These are phyloP conservation scores for Botrytis aclada DNA, from an alignment of 2,329 filamentous ascomycete genomes.

Conservation along the genomic window DNA sequence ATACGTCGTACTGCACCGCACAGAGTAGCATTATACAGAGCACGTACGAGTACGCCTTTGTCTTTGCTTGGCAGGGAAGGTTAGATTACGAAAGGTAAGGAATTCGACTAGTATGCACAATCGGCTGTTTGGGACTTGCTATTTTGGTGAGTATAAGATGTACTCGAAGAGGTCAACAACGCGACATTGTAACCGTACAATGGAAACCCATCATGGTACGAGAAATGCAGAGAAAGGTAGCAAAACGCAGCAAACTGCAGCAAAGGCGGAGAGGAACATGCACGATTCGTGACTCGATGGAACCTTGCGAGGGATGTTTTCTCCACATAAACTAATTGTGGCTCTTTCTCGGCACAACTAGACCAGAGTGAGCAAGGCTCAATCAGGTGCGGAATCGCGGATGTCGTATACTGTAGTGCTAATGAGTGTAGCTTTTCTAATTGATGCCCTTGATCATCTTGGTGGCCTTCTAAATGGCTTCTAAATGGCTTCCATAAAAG, in stretches of 20 bases:
- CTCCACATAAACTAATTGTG: constrained; percentile 6
- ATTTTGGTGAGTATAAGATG: not conserved
- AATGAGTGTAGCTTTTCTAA: not conserved
- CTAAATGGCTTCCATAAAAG: constrained; percentile 11
- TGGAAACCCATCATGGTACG: constrained; percentile 10
- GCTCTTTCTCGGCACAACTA: constrained; percentile 10
- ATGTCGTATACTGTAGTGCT: not conserved
- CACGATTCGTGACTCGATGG: constrained; percentile 2
- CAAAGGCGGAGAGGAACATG: not conserved
- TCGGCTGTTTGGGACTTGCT: not conserved
- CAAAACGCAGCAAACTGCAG: not conserved
- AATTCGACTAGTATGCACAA: not conserved
- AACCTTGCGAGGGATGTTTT: not conserved
- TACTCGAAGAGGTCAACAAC: not conserved
- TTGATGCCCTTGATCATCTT: too few species aligned
- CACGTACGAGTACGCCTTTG: not conserved
- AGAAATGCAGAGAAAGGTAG: not conserved
- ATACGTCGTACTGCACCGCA: not conserved
- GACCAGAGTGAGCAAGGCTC: not conserved
- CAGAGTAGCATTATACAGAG: not conserved
- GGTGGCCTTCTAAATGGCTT: constrained; percentile 7
- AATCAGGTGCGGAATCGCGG: not conserved
- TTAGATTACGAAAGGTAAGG: not conserved
- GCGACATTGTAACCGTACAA: not conserved
- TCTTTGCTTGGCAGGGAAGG: not conserved